Percentiles rank a stretch among this genome's conserved stretches.
Conservation (phyloP, 768 basidiomycete genomes). For the Collybiopsis luxurians region DNA sequence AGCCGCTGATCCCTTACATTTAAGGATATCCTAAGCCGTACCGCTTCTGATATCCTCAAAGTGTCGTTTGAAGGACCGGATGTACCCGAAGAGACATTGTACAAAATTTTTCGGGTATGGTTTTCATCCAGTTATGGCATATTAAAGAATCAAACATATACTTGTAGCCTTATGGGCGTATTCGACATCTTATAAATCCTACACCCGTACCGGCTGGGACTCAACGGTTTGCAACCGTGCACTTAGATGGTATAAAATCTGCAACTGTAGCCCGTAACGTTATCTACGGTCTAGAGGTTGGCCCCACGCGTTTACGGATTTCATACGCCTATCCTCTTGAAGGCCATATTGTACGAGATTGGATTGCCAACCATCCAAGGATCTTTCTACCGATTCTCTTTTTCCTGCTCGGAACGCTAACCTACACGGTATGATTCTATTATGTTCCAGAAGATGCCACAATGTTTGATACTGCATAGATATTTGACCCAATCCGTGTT, state of each 20-base stretch:
- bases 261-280: conserved; percentile 85
- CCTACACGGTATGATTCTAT: conserved; percentile 67
- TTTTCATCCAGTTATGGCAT: background rate
- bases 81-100: conserved; percentile 75
- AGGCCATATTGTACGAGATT: conserved; percentile 67
- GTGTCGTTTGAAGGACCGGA: conserved; percentile 92
- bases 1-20: background rate
- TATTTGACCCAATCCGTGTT: conserved; percentile 90
- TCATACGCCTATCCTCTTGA: conserved; percentile 65
- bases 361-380: conserved; percentile 84
- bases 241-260: conserved; percentile 59
- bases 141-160: background rate
- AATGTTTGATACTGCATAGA: conserved; percentile 36
- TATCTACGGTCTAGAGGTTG: conserved; percentile 56
- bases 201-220: conserved; percentile 61
- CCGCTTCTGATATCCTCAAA: conserved; percentile 67
- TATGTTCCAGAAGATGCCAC: background rate
- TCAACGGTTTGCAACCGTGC: conserved; percentile 62
- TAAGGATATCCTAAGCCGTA: conserved; percentile 54
- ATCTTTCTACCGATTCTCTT: conserved; percentile 78
- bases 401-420: conserved; percentile 86
- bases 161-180: conserved; percentile 76
- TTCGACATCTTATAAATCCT: conserved; percentile 63
- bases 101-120: conserved; percentile 73
- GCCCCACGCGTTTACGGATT: conserved; percentile 37